Base-by-base conservation (phyloP, 495 filamentous ascomycete genomes). In the Terfezia claveryi region DNA sequence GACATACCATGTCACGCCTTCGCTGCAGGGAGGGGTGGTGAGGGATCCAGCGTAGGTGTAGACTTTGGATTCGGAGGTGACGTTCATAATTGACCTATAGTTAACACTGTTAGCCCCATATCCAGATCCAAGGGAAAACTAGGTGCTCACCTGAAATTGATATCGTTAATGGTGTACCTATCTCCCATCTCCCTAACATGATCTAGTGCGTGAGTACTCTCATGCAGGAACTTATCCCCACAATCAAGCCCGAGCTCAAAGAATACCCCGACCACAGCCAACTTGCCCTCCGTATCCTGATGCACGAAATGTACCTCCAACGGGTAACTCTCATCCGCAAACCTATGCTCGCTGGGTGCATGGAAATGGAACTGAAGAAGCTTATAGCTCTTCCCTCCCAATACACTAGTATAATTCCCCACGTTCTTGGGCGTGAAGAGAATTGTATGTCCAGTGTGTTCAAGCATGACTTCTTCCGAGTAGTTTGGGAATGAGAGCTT, bases 291-390 rank as follows among this genome's bases (percentile, higher is more conserved):
- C 54, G 23, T 10, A 10, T 67, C 69, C 58, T 72, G 68, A 61
- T 77, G 79, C 49, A 83, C 80, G 61, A 82, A 76, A 65, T 83
- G 80, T 61, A 74, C 72, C 64, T 83, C 80, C 66, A 82, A 57
- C 1, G 75, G 75, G 55, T 63, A 76, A 57, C 70, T 65, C 59
- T 75, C 76, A 61, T 49, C 38, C 8, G 56, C 69, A 17, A 85
- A 59, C 36, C 66, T 70, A 64, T 83, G 81, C 68, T 85, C 81
- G 60, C 74, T 75, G 8, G 81, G 79, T 9, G 79, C 74, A 58
- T 85, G 80, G 67, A 82, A 80, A 64, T 85, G 80, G 68, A 82
- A 82, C 60, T 83, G 77, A 20, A 72, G 62, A 20, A 85, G 67
- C 8, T 67, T 60, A 58, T 76, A 82, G 5, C 64, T 63, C 54